Evolutionary conservation across 2,329 filamentous ascomycete species (phyloP).

Genomic region (Drechslerella coelobrocha): DNA sequence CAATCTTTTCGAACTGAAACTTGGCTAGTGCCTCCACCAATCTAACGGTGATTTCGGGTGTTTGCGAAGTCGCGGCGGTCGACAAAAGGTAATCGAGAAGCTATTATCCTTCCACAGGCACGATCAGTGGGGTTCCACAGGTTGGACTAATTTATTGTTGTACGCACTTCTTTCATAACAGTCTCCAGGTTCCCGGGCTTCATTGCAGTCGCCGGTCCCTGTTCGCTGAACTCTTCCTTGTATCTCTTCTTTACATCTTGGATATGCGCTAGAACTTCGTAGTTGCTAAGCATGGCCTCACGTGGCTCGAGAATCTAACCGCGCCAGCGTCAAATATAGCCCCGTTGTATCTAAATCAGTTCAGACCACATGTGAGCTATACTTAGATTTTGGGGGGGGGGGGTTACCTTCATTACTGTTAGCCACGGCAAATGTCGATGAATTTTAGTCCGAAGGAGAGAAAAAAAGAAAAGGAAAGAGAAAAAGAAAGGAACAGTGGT

Average conservation of each 20-base stretch:
- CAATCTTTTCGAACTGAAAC: constrained; percentile 71
- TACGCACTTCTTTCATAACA: constrained; percentile 69
- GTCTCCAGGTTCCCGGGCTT: constrained; percentile 65
- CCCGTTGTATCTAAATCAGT: not conserved
- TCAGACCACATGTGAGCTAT: not conserved
- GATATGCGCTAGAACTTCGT: constrained; percentile 74
- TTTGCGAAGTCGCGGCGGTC: constrained; percentile 65
- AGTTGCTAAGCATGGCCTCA: constrained; percentile 73
- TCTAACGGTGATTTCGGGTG: constrained; percentile 62
- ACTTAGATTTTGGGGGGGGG: too few species aligned
- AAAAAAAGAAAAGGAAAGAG: not conserved
- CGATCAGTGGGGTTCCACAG: not conserved
- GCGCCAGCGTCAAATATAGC: not conserved
- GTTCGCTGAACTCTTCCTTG: constrained; percentile 57
- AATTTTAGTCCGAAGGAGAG: not conserved
- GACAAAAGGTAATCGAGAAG: constrained; percentile 68
- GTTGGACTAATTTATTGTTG: constrained; percentile 35
- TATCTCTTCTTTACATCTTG: constrained; percentile 65
- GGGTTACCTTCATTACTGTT: constrained; percentile 23
- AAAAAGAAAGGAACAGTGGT: too few species aligned
- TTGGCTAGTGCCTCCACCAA: constrained; percentile 66
- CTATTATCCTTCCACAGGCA: constrained; percentile 57
- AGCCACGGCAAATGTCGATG: too few species aligned
- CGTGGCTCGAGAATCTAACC: constrained; percentile 72
- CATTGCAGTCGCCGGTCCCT: constrained; percentile 53